Evolutionary conservation across 805 yeast species (phyloP), one percentile per base, ranked within the genome.

Genomic region (Allodekkera sacchari): DNA sequence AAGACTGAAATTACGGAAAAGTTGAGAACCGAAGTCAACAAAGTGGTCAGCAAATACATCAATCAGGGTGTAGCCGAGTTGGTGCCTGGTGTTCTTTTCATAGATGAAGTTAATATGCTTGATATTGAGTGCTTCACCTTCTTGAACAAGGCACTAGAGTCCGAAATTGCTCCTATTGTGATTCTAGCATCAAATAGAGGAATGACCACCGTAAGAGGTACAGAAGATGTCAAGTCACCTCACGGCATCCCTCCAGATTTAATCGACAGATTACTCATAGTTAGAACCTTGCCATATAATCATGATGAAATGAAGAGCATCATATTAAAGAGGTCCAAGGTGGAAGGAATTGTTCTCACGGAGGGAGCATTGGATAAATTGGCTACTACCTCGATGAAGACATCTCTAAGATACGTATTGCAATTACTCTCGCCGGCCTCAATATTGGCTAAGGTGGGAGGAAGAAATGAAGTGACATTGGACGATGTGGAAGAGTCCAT

Each of bases 171-270:
- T 11, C 99, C 99, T 22, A 84, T 92, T 52, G 96, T 92, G 25
- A 83, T 92, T 42, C 83, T 92, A 94, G 99, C 99, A 27, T 88
- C 99, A 17, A 92, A 92, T 63, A 74, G 96, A 57, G 99, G 99
- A 33, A 70, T 89, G 36, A 74, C 95, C n/a, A 78, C 73, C 38
- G 87, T 95, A 16, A 74, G 96, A 50, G 98, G 99, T 32, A 84
- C 97, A 19, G 79, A 75, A 52, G 85, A 85, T 63, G 36, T 47
- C 17, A 82, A 79, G 58, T 81, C 96, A 2, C 96, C 98, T 15
- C 99, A 92, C 56, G 99, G 99, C n/a, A 66, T 92, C 37, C 98
- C 99, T 26, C 69, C 83, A 37, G 99, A 92, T 65, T 66, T 92
- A 48, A 76, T 92, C 47, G 99, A 92, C 61, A 74, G 99, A 56